Percentiles rank a stretch among this genome's conserved stretches.
Conservation (phyloP, 2,329 filamentous ascomycete genomes). For the Calonectria pseudoturangicola region DNA sequence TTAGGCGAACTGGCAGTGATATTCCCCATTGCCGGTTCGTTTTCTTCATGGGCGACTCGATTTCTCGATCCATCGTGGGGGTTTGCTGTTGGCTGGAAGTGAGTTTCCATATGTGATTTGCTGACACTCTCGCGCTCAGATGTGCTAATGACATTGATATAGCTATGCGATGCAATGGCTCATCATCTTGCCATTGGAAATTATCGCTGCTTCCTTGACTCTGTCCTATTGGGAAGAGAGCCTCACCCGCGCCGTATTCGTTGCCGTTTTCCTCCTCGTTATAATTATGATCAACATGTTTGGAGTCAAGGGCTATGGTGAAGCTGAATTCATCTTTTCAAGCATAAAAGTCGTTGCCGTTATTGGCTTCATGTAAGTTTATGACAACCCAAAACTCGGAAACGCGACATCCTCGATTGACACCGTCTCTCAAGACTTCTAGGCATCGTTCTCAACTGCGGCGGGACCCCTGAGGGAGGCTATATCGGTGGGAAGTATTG, state of each 20-base stretch:
- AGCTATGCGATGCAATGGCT: constrained; percentile 94
- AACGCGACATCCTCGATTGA: constrained; percentile 29
- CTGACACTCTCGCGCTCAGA: neutral
- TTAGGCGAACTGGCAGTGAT: constrained; percentile 93
- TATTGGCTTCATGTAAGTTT: constrained; percentile 87
- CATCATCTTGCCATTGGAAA: constrained; percentile 86
- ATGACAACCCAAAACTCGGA: constrained; percentile 54
- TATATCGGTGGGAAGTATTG: constrained; percentile 90
- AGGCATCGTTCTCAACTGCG: constrained; percentile 89
- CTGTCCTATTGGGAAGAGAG: constrained; percentile 85
- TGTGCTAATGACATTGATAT: constrained; percentile 35
- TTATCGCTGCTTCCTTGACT: constrained; percentile 90
- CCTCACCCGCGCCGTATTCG: constrained; percentile 83
- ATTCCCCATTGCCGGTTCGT: constrained; percentile 93
- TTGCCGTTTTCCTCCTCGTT: constrained; percentile 85
- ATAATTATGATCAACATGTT: constrained; percentile 91
- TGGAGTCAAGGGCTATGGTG: constrained; percentile 91
- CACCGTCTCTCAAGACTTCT: constrained; percentile 75
- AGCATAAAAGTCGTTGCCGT: constrained; percentile 91
- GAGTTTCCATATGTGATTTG: constrained; percentile 57
- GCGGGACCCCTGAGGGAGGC: constrained; percentile 81
- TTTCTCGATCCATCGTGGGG: constrained; percentile 97
- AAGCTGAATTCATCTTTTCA: constrained; percentile 91
- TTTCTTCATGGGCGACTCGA: constrained; percentile 92
- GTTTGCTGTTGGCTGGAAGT: constrained; percentile 97